phyloP scores from a whole-genome alignment of 106 monocot genomes.

The Posidonia australis region DNA sequence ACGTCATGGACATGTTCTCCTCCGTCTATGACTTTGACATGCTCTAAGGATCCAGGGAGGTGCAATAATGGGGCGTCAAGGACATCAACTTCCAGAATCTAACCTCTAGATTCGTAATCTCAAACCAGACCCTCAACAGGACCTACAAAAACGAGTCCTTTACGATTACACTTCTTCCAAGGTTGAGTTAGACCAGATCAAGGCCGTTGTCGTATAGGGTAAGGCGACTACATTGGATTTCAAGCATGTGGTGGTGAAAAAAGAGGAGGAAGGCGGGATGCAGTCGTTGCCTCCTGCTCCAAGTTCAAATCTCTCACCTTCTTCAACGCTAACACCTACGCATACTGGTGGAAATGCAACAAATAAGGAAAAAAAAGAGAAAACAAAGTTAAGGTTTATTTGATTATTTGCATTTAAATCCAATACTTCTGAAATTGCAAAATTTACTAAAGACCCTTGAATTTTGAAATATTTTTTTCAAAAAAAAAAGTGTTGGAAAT shows the following conservation, averaged over 20 bases:
- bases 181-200: constrained; percentile 43
- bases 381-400: too few relatives aligned
- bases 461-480: too few relatives aligned
- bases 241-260: constrained; percentile 43
- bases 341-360: too few relatives aligned
- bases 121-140: constrained; percentile 29
- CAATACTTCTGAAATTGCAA: too few relatives aligned
- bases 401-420: too few relatives aligned
- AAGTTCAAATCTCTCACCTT: constrained; percentile 9
- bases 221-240: constrained; percentile 53
- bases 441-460: too few relatives aligned
- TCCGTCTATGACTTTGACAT: constrained; percentile 64
- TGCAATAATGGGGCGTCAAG: constrained; percentile 56
- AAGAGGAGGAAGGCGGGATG: not conserved
- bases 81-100: constrained; percentile 44
- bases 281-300: not conserved
- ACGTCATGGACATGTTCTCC: constrained; percentile 63
- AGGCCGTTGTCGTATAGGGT: constrained; percentile 68
- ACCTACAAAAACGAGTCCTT: constrained; percentile 52
- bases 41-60: constrained; percentile 53
- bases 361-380: too few relatives aligned
- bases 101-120: constrained; percentile 40
- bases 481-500: too few relatives aligned
- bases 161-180: constrained; percentile 26
- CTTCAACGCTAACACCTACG: not conserved